Conservation (phyloP, 108 stramenopile species). For the Cylindrotheca closterium region DNA sequence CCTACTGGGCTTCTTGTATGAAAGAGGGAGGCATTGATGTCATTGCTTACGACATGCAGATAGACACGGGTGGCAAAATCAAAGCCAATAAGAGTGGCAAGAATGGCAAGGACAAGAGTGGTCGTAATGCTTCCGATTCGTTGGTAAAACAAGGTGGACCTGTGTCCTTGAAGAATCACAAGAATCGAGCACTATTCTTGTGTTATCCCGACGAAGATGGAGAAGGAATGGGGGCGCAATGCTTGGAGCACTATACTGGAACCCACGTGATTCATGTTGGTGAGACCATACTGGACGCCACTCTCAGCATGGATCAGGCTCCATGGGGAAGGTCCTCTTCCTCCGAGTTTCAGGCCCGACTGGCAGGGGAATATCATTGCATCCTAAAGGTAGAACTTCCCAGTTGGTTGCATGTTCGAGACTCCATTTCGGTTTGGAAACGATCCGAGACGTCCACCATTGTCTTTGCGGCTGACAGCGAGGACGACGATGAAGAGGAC, state of each 20-base stretch:
- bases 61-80: conserved; percentile 62
- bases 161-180: conserved; percentile 45
- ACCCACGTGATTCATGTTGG: conserved; percentile 84
- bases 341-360: conserved; percentile 71
- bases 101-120: conserved; percentile 10
- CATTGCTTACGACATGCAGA: conserved; percentile 62
- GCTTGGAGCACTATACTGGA: conserved; percentile 74
- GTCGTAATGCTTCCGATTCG: conserved; percentile 2
- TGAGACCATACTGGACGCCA: conserved; percentile 67
- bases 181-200: conserved; percentile 68
- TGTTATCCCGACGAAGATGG: conserved; percentile 89
- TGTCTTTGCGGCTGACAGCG: conserved; percentile 70
- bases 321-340: conserved; percentile 86
- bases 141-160: conserved; percentile 66
- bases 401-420: conserved; percentile 83
- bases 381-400: conserved; percentile 62
- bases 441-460: conserved; percentile 69
- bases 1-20: conserved; percentile 67
- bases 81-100: not conserved
- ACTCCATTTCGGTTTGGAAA: conserved; percentile 86
- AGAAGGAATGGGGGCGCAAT: conserved; percentile 61
- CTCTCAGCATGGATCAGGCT: conserved; percentile 69
- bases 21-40: conserved; percentile 56
- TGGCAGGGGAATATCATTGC: conserved; percentile 84
- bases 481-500: conserved; percentile 45